Base-by-base conservation (phyloP, 768 basidiomycete genomes). In the Lactarius deliciosus region DNA sequence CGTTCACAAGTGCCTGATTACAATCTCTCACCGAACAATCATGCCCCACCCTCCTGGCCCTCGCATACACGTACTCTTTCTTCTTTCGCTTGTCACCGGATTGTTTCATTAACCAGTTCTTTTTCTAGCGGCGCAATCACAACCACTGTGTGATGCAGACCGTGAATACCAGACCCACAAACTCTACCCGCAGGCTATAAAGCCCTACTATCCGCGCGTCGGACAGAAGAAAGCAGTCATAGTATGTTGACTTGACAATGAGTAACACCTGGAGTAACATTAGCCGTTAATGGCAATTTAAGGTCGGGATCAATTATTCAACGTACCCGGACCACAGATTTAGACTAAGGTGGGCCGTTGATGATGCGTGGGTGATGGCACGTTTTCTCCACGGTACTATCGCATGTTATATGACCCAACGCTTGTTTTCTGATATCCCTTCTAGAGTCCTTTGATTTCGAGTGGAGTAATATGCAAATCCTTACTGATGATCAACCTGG, bases 221-320 rank as follows among this genome's bases (percentile, higher is more conserved):
- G 1, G 9, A 60, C 22, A 41, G 47, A 45, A 28, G 25, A 40
- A 38, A n/a, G 64, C 64, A 0, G 50, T 64, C 5, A 0, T 60
- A 0, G 64, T 64, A 60, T 22, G 58, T 60, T 13, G n/a, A n/a
- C n/a, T n/a, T n/a, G n/a, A n/a, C n/a, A n/a, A n/a, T n/a, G n/a
- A n/a, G n/a, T n/a, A n/a, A n/a, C n/a, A n/a, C n/a, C n/a, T n/a
- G n/a, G n/a, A n/a, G n/a, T n/a, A n/a, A n/a, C n/a, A n/a, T n/a
- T n/a, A n/a, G n/a, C n/a, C n/a, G n/a, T n/a, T n/a, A n/a, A n/a
- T n/a, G n/a, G n/a, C n/a, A n/a, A n/a, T n/a, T n/a, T n/a, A 60
- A 64, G 64, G 41, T 64, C 18, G 64, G 64, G 38, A 60, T 25
- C 58, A 43, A 64, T 43, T 64, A 59, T 10, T 13, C n/a, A n/a